Percentiles rank a stretch among this genome's conserved stretches.
phyloP scores from a whole-genome alignment of 768 basidiomycete genomes.

The Favolaschia claudopus region DNA sequence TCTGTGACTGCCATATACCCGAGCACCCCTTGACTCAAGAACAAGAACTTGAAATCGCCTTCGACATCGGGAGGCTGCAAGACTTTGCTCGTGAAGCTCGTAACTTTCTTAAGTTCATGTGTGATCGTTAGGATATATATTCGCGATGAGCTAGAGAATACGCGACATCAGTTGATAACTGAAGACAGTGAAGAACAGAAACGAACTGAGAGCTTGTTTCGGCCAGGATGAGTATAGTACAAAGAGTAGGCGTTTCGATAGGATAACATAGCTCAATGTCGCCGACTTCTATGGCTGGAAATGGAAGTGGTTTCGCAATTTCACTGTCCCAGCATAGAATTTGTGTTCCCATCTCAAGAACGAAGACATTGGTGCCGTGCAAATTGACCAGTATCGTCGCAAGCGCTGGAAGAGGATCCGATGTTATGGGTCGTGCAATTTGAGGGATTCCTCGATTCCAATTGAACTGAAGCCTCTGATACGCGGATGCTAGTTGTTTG shows the following conservation, averaged over 20 bases:
- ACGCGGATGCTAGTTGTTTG: conserved; percentile 1
- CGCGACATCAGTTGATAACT: neutral
- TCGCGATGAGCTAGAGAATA: neutral
- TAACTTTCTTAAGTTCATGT: conserved; percentile 4
- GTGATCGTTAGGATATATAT: conserved; percentile 14
- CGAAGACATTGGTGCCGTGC: conserved; percentile 17
- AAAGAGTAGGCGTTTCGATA: neutral
- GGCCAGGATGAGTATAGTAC: neutral
- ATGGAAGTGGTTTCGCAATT: neutral
- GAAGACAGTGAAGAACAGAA: neutral
- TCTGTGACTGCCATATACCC: conserved; percentile 5
- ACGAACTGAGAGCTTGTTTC: neutral
- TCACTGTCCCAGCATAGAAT: conserved; percentile 15
- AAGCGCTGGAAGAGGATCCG: neutral
- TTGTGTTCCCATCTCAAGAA: neutral
- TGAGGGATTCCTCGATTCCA: conserved; percentile 8
- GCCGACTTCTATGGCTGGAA: neutral
- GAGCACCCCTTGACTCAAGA: conserved; percentile 10
- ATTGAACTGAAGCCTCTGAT: conserved; percentile 8
- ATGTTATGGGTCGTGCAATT: neutral
- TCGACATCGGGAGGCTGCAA: neutral
- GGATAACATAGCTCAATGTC: conserved; percentile 6
- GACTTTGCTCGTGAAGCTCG: neutral
- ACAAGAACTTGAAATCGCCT: conserved; percentile 6
- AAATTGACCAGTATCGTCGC: conserved; percentile 9